These are phyloP conservation scores for Nakaseomyces nivariensis DNA, from an alignment of 1,139 yeast genomes.

Conservation along the genomic window DNA sequence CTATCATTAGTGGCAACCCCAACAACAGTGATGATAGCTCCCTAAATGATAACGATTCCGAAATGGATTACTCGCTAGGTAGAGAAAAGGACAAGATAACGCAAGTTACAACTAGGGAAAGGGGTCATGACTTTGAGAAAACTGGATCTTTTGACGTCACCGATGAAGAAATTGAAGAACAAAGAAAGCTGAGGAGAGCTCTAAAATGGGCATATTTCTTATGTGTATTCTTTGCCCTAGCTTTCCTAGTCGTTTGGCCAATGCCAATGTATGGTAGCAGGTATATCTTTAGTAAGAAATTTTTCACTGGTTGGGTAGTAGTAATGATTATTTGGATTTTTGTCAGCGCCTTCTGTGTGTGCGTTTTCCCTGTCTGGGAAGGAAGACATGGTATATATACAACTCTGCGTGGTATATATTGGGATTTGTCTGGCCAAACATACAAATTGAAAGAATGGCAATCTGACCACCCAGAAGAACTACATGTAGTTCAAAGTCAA, in stretches of 20 bases:
- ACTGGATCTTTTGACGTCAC: background rate
- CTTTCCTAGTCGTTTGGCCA: constrained; percentile 67
- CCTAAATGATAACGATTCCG: constrained; percentile 13
- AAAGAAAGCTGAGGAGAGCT: constrained; percentile 37
- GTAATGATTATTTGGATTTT: constrained; percentile 69
- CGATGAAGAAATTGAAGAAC: constrained; percentile 37
- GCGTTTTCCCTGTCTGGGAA: constrained; percentile 55
- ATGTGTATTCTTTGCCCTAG: constrained; percentile 48
- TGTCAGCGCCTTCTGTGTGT: constrained; percentile 45
- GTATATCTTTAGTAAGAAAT: constrained; percentile 58
- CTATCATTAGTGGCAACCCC: constrained; percentile 10
- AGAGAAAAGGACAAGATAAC: constrained; percentile 16
- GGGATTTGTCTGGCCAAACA: constrained; percentile 74
- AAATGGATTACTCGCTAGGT: constrained; percentile 10
- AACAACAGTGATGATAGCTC: background rate
- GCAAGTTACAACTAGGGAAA: constrained; percentile 27
- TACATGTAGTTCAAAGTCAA: constrained; percentile 60
- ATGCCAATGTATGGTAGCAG: constrained; percentile 79
- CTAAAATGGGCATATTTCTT: constrained; percentile 47
- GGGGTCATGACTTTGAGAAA: constrained; percentile 26
- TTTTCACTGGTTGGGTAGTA: constrained; percentile 77
- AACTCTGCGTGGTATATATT: constrained; percentile 64
- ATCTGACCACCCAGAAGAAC: constrained; percentile 50
- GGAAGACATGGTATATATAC: constrained; percentile 55
- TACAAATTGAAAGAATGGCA: constrained; percentile 69